phyloP scores from a whole-genome alignment of 352 stramenopile genomes.

The Phytophthora sojae region DNA sequence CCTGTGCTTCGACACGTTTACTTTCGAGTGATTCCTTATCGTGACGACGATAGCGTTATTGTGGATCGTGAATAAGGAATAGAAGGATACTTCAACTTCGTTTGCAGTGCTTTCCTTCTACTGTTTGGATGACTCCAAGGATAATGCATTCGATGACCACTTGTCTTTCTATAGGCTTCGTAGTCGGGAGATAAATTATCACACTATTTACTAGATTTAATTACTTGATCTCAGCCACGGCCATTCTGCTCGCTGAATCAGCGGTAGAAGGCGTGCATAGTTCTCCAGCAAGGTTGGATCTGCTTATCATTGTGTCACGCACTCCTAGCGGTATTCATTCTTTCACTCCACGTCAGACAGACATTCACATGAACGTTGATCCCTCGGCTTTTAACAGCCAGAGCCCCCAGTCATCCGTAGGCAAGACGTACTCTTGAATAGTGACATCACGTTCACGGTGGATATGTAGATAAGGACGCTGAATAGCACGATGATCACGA shows the following conservation, averaged over 20 bases:
- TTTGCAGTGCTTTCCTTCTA: not conserved
- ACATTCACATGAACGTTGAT: no score
- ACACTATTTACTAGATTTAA: not conserved
- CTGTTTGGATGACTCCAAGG: no score
- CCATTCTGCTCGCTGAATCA: not conserved
- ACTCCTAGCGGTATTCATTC: no score
- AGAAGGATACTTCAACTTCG: not conserved
- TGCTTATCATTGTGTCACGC: no score
- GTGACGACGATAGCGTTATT: not conserved
- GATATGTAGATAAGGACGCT: conserved; percentile 54
- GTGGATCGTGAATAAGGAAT: not conserved
- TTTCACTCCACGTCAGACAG: no score
- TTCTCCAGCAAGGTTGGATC: no score
- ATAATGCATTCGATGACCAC: no score
- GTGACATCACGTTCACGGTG: conserved; percentile 49
- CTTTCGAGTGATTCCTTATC: not conserved
- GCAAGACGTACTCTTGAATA: conserved; percentile 67
- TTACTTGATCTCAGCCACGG: not conserved
- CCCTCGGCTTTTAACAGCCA: no score
- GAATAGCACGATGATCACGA: conserved; percentile 47
- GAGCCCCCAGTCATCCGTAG: conserved; percentile 67
- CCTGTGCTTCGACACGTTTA: not conserved
- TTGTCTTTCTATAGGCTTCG: not conserved
- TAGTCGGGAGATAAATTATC: not conserved
- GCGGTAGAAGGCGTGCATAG: no score